A percentile compares a stretch with the other conserved stretches of the same genome.
phyloP scores from a whole-genome alignment of 2,329 filamentous ascomycete species.

The Trichothecium roseum region DNA sequence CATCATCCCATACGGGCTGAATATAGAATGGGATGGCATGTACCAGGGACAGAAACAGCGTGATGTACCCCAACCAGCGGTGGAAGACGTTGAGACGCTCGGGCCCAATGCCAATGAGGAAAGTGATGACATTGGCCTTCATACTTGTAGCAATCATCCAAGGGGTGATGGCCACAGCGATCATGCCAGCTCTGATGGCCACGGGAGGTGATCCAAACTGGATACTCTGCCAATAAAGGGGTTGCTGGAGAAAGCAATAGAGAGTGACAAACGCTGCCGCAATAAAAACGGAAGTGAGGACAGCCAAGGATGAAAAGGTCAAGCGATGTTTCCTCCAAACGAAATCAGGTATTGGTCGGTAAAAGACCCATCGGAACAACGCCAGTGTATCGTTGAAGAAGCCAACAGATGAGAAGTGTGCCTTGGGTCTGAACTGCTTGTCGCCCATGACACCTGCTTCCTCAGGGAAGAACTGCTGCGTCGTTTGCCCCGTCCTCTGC shows the following conservation, averaged over 20 bases:
- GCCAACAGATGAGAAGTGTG: conserved; percentile 65
- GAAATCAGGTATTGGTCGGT: conserved; percentile 71
- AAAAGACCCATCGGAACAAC: conserved; percentile 81
- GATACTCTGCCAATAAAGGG: conserved; percentile 83
- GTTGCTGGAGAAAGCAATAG: conserved; percentile 79
- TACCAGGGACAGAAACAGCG: conserved; percentile 69
- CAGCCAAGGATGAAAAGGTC: conserved; percentile 70
- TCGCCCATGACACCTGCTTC: conserved; percentile 47
- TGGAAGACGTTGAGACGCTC: conserved; percentile 89
- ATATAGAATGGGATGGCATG: conserved; percentile 87
- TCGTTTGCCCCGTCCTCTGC: conserved; percentile 26
- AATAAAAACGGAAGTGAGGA: conserved; percentile 56
- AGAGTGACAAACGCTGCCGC: conserved; percentile 64
- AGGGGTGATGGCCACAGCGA: conserved; percentile 80
- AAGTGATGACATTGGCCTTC: conserved; percentile 78
- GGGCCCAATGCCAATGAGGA: conserved; percentile 82
- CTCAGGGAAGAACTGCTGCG: conserved; percentile 67
- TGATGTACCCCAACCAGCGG: conserved; percentile 83
- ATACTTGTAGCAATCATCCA: conserved; percentile 87
- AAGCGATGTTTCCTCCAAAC: conserved; percentile 57
- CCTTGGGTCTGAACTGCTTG: conserved; percentile 49
- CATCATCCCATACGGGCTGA: conserved; percentile 76
- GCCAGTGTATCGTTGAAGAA: conserved; percentile 70
- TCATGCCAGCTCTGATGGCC: conserved; percentile 81
- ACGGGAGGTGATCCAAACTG: conserved; percentile 78